A percentile compares a stretch with the other conserved stretches of the same genome.
Conservation (phyloP, 2,329 filamentous ascomycete species). For the Bipolaris sorokiniana region DNA sequence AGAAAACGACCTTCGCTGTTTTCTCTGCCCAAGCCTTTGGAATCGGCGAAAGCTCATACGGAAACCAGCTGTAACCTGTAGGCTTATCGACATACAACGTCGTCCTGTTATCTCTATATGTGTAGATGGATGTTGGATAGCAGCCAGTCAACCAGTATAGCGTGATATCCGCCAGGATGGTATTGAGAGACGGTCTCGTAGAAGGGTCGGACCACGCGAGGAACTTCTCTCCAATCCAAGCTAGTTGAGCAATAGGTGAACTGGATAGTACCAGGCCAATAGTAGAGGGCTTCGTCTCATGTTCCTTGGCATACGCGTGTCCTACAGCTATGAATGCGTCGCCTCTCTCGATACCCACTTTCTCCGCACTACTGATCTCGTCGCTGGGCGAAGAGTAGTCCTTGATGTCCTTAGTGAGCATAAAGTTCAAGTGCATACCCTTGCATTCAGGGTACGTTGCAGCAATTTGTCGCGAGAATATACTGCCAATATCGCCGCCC, state of each 20-base stretch:
- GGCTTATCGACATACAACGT: slow-evolving; percentile 50
- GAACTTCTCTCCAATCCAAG: slow-evolving; percentile 66
- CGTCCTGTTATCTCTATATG: slow-evolving; percentile 52
- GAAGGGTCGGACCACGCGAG: slow-evolving; percentile 58
- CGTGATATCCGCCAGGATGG: slow-evolving; percentile 58
- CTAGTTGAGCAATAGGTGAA: slow-evolving; percentile 62
- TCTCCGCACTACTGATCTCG: slow-evolving; percentile 43
- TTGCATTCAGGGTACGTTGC: slow-evolving; percentile 56
- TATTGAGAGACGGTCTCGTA: slow-evolving; percentile 44
- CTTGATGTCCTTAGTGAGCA: slow-evolving; percentile 27
- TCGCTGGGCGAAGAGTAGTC: slow-evolving; percentile 25
- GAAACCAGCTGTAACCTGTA: slow-evolving; percentile 53
- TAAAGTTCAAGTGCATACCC: slow-evolving; percentile 47
- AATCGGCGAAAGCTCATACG: slow-evolving; percentile 50
- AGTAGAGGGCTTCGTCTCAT: slow-evolving; percentile 62
- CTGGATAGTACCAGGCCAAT: slow-evolving; percentile 61
- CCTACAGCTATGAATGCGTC: slow-evolving; percentile 53
- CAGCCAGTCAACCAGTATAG: slow-evolving; percentile 64
- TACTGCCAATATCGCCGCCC: slow-evolving; percentile 63
- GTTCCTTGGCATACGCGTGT: slow-evolving; percentile 58
- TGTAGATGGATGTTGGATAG: slow-evolving; percentile 57
- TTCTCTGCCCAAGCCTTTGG: slow-evolving; percentile 51
- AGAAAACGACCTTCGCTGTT: slow-evolving; percentile 48
- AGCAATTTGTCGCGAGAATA: slow-evolving; percentile 53
- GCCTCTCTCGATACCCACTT: slow-evolving; percentile 47